These are phyloP conservation scores for Chionographis japonica DNA, from an alignment of 106 monocot genomes.

Conservation along the genomic window DNA sequence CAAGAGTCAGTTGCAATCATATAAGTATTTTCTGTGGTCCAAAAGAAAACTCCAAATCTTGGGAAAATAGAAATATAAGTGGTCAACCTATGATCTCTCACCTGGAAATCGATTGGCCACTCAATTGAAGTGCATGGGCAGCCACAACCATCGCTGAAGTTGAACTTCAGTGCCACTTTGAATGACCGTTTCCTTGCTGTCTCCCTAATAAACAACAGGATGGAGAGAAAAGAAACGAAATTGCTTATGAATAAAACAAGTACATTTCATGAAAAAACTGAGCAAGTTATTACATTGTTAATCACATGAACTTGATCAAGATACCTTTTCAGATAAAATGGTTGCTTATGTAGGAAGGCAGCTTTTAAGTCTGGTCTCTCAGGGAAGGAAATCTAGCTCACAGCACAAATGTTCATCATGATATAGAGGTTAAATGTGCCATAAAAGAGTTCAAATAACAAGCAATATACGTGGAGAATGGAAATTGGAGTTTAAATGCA, in stretches of 20 bases:
- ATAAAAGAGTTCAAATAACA: background rate
- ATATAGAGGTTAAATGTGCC: background rate
- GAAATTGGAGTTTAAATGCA: background rate
- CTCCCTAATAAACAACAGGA: constrained; percentile 34
- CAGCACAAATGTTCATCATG: background rate
- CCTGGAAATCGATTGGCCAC: constrained; percentile 72
- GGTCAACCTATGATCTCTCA: constrained; percentile 4
- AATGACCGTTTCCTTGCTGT: constrained; percentile 53
- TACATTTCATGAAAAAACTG: background rate
- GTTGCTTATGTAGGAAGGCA: constrained; percentile 62
- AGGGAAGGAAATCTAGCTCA: constrained; percentile 69
- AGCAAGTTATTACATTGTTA: background rate
- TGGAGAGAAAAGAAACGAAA: constrained; percentile 4
- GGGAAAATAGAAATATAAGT: background rate
- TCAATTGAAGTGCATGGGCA: constrained; percentile 42
- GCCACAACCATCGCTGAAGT: constrained; percentile 81
- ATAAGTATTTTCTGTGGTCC: too few relatives aligned
- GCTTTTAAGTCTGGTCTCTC: constrained; percentile 70
- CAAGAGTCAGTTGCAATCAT: too few relatives aligned
- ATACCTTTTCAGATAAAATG: constrained; percentile 82
- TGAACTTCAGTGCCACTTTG: constrained; percentile 65
- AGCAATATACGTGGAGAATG: background rate
- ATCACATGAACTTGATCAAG: background rate
- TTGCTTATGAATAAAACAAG: background rate
- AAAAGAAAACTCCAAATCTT: too few relatives aligned